Conservation (phyloP, 225 moss, liverwort and hornwort genomes). For the Climacium dendroides region DNA sequence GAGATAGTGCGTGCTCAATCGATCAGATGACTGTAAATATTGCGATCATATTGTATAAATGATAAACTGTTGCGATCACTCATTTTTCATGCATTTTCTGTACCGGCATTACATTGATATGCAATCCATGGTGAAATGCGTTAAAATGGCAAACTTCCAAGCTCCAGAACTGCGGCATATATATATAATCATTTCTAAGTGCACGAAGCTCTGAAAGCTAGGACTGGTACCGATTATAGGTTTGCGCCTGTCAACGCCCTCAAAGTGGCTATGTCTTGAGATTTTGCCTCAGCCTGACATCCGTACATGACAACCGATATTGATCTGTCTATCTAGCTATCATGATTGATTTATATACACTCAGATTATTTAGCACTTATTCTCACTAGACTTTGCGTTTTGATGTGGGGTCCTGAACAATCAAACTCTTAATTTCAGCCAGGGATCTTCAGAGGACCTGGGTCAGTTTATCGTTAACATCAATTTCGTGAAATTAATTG, state of each 20-base stretch:
- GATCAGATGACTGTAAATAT: too few species aligned
- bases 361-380: neutral
- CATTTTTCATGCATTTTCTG: neutral
- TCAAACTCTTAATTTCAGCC: neutral
- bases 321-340: fast-evolving
- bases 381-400: neutral
- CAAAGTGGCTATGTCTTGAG: neutral
- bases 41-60: too few species aligned
- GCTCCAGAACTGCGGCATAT: neutral
- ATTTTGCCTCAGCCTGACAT: neutral
- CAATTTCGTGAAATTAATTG: too few species aligned
- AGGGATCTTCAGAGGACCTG: neutral
- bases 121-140: neutral
- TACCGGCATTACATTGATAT: too few species aligned
- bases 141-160: neutral
- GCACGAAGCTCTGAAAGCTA: neutral
- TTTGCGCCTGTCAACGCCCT: neutral
- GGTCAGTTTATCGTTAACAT: too few species aligned
- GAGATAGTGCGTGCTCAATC: neutral
- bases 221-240: neutral
- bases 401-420: neutral
- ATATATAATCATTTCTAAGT: too few species aligned
- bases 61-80: neutral
- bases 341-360: neutral
- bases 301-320: neutral